Base-by-base conservation (phyloP, 2,329 filamentous ascomycete genomes). In the Claviceps citrina region DNA sequence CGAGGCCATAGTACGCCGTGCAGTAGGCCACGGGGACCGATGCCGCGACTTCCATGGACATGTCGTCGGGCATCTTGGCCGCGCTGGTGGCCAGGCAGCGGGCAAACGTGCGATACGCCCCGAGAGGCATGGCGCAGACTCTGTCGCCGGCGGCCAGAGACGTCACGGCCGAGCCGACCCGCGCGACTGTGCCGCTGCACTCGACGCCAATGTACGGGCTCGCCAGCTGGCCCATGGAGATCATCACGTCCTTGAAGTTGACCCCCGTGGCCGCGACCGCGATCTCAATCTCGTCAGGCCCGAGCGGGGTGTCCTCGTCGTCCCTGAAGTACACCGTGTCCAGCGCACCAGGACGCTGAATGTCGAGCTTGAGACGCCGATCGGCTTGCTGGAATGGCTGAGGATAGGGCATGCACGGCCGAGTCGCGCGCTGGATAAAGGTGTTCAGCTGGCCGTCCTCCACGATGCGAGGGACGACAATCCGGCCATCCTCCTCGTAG, bases 91-190 rank as follows among this genome's bases (percentile, higher is more conserved):
- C 55, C 31, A 47, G 48, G 3, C 58, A 58, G n/a, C 54, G 53
- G 3, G 57, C 46, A 30, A 49, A 52, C 4, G 54, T 61, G 13
- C 57, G 51, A 36, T 59, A 60, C 1, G 56, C 56, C 4, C 59
- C 56, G 1, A 53, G 40, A 0, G 50, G 60, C 51, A 57, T 51
- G 31, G 55, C 55, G 10, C 85, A 84, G 10, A 93, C 78, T 47
- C 82, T 77, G 61, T 93, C 84, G 42, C 85, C 84, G 5, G 69
- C 51, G 44, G 73, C 63, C 42, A 89, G 70, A 19, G 59, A 62
- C n/a, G 61, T 72, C 2, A 83, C 76, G 4, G 63, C 65, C 1
- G 69, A 58, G 7, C 83, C 84, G 12, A 83, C 62, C 0, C 59
- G 56, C 25, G 64, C 57, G 5, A 65, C 48, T 0, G 52, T 52